phyloP scores from a whole-genome alignment of 371 early-diverging fungal genomes.

The Mucor saturninus region DNA sequence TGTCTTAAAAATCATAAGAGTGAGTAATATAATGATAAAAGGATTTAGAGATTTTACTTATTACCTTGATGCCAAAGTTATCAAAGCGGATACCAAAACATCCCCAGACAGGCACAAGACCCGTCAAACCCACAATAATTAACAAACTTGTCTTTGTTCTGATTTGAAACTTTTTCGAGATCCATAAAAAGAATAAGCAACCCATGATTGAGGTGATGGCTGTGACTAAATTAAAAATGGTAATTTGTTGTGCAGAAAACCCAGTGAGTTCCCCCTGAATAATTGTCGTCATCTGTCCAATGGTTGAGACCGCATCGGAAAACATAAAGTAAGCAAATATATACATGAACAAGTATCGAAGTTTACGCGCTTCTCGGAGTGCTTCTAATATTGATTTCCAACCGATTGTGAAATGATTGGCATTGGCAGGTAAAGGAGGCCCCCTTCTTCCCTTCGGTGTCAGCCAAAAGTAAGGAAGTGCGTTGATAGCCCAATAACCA shows the following conservation, averaged over 20 bases:
- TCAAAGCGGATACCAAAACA: constrained; percentile 38
- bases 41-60: neutral
- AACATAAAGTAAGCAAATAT: constrained; percentile 46
- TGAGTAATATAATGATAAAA: neutral
- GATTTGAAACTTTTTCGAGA: constrained; percentile 35
- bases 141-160: constrained; percentile 40
- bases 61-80: constrained; percentile 33
- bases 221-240: constrained; percentile 34
- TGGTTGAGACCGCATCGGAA: constrained; percentile 53
- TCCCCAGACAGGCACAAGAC: constrained; percentile 41
- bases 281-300: constrained; percentile 32
- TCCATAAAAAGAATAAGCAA: constrained; percentile 41
- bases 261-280: constrained; percentile 40
- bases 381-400: constrained; percentile 35
- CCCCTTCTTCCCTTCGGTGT: constrained; percentile 38
- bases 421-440: constrained; percentile 31
- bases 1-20: constrained; percentile 5
- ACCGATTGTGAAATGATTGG: constrained; percentile 42
- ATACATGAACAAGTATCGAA: constrained; percentile 50
- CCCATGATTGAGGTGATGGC: constrained; percentile 46
- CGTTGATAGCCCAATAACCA: constrained; percentile 39
- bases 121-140: constrained; percentile 33
- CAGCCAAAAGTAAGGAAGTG: constrained; percentile 44
- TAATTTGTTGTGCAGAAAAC: constrained; percentile 37
- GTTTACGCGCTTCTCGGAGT: constrained; percentile 37